Base-by-base conservation (phyloP, 2,329 filamentous ascomycete genomes). In the Cryphonectria japonica region DNA sequence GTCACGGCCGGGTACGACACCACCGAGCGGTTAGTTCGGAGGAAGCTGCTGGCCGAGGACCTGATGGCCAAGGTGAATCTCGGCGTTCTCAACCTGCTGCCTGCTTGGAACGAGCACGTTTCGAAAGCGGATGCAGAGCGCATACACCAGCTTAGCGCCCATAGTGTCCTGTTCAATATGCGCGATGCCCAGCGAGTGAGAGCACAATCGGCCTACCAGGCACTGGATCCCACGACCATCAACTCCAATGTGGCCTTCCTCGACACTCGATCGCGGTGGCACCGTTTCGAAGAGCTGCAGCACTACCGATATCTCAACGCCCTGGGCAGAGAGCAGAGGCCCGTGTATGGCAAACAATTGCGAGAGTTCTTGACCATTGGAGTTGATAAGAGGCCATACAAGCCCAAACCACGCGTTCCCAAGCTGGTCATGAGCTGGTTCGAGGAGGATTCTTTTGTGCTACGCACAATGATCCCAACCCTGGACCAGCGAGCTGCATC, bases 251-350 rank as follows among this genome's bases (percentile, higher is more conserved):
- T 97, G 62, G 86, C 87, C 0, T 92, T 92, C 70, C 83, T 97
- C 66, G 92, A 96, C 74, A 92, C 91, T 74, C 85, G 88, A 11
- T 87, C 88, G 57, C 87, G 91, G 74, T 93, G 89, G 86, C 87
- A 86, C 29, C 88, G 89, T 67, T 92, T 93, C 76, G 91, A 94
- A 70, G 92, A 95, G 78, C 83, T 98, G 41, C 93, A 94, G 77
- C 91, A 93, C 73, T 93, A 89, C 72, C 88, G 95, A 32, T 94
- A 94, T 75, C 83, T 97, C 32, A 97, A 97, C 75, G 91, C 91
- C 0, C 86, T 96, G 37, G 91, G 94, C 2, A 91, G 94, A 46
- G 92, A 96, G 75, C 91, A 93, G 74, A 88, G 88, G 46, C 94
- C 95, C 0, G 87, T 97, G 1, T 97, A 95, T 77, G 94, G 94